Evolutionary conservation across 805 yeast species (phyloP), one percentile per base, ranked within the genome.

Genomic region (Jamesozyma lodderae): DNA sequence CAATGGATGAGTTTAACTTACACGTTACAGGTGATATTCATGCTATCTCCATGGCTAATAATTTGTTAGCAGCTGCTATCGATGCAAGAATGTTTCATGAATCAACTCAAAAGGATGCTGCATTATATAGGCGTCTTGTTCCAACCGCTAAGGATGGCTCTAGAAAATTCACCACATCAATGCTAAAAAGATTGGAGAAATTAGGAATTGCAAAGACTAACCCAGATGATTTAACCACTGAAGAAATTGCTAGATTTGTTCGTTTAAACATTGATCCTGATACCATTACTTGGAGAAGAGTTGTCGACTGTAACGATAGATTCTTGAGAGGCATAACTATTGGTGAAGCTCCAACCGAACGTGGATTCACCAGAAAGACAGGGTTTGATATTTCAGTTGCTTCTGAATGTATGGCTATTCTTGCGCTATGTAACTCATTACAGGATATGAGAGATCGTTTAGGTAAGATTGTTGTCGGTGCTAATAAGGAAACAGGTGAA

Each of bases 1-100:
- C 97, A 37, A 90, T 90, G 96, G 98, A 90, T 63, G 96, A 90
- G 66, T 90, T 90, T 71, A 90, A 92, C 68, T 77, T 92, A 84
- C 97, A 90, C 61, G 71, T 90, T 49, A 90, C 97, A 36, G 97
- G 97, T 59, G 98, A 90, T 57, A 81, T 82, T 43, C 92, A 82
- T 58, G 90, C 92, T 33, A 81, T 82, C 53, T 76, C 86, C 41
- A 79, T 79, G 68, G 92, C 92, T 37, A 80, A 81, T 59, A 82
- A 82, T 61, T 66, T 82, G 54, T 65, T 82, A 45, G 87, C 88
- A 40, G 92, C 94, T 45, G 94, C 94, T 23, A 77, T 82, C 45
- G 94, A 82, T 62, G 80, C 94, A 2, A 72, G 94, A 67, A 81
- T 81, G 67, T 82, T 82, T 73, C 94, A 82, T 57, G 94, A 82